A percentile compares a stretch with the other conserved stretches of the same genome.
Evolutionary conservation across 192 early-diverging fungal species (phyloP).

Genomic region (Coemansia pectinata): DNA sequence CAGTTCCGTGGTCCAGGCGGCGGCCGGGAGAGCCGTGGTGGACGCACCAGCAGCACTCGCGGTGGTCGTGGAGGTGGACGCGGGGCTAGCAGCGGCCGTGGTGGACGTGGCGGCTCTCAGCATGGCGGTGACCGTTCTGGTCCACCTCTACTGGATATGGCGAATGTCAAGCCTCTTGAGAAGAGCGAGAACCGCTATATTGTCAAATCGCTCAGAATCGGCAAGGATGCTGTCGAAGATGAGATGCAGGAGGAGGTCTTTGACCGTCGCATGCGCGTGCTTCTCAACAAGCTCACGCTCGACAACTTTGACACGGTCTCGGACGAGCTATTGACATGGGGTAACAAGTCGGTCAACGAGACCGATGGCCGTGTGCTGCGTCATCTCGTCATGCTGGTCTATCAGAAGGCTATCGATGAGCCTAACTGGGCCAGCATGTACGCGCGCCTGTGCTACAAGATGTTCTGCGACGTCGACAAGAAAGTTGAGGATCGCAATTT

Average conservation of each 20-base stretch:
- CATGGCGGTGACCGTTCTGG: constrained; percentile 31
- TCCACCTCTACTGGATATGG: constrained; percentile 20
- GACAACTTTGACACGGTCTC: constrained; percentile 92
- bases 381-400: constrained; percentile 83
- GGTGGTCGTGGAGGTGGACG: constrained; percentile 60
- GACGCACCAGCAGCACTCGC: constrained; percentile 54
- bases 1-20: constrained; percentile 54
- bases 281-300: constrained; percentile 96
- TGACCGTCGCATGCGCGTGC: constrained; percentile 79
- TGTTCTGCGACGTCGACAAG: constrained; percentile 67
- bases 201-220: constrained; percentile 29
- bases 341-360: constrained; percentile 68
- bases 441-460: constrained; percentile 78
- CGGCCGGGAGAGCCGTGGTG: constrained; percentile 59
- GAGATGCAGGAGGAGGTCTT: constrained; percentile 62
- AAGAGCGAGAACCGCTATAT: constrained; percentile 83
- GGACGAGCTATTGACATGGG: constrained; percentile 78
- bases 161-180: constrained; percentile 76
- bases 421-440: constrained; percentile 89
- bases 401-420: constrained; percentile 96
- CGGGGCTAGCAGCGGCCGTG: constrained; percentile 25
- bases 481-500: constrained; percentile 65
- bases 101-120: constrained; percentile 57
- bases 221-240: constrained; percentile 50
- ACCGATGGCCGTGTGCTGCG: constrained; percentile 71